A percentile compares a stretch with the other conserved stretches of the same genome.
These are phyloP conservation scores for Flaveria ramosissima DNA, from an alignment of 129 eudicot genomes.

Conservation along the genomic window DNA sequence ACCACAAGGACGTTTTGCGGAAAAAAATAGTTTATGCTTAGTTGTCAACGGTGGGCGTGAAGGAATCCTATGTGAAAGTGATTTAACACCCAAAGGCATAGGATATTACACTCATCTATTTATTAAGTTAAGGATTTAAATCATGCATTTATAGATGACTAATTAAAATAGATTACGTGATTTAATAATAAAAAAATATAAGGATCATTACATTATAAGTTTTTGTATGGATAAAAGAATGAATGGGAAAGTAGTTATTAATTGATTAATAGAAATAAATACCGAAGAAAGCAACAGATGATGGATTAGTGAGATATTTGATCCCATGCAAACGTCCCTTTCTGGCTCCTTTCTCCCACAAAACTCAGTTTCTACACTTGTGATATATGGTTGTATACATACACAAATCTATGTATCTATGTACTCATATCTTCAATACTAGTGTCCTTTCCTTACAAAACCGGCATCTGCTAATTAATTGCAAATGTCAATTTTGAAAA, in stretches of 20 bases:
- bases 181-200: no score
- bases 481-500: neutral
- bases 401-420: conserved; percentile 16
- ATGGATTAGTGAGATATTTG: conserved; percentile 42
- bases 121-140: no score
- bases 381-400: conserved; percentile 18
- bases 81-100: no score
- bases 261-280: conserved; percentile 23
- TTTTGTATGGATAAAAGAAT: neutral
- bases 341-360: conserved; percentile 61
- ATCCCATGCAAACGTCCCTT: conserved; percentile 80
- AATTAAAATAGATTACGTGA: no score
- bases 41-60: no score
- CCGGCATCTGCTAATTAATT: conserved; percentile 21
- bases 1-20: no score
- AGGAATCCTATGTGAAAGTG: no score
- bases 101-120: no score
- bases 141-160: no score
- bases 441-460: conserved; percentile 21
- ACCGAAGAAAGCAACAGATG: conserved; percentile 52
- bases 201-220: no score
- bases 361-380: conserved; percentile 35
- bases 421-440: conserved; percentile 23
- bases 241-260: conserved; percentile 20
- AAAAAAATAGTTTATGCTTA: no score